Percentiles rank a stretch among this genome's conserved stretches.
These are phyloP conservation scores for Fusarium penzigii DNA, from an alignment of 2,329 filamentous ascomycete genomes.

Conservation along the genomic window DNA sequence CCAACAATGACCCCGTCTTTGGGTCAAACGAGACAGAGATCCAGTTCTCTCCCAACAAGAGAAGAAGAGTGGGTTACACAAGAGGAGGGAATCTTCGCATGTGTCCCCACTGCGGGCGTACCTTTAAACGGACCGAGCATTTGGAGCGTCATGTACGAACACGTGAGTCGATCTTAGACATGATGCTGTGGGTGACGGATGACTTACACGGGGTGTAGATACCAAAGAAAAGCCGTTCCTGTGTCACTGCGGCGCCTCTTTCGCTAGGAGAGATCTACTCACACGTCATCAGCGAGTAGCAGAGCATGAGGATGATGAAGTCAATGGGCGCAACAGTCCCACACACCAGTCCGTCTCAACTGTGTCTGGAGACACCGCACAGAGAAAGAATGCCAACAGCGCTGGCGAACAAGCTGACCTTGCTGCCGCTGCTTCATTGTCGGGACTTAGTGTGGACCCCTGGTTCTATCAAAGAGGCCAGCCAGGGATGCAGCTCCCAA, in stretches of 20 bases:
- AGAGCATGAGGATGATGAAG: neutral
- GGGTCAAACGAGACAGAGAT: no score
- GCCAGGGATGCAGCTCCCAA: neutral
- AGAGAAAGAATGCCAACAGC: neutral
- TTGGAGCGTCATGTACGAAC: conserved; percentile 48
- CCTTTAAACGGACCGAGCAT: conserved; percentile 49
- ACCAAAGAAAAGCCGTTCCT: conserved; percentile 51
- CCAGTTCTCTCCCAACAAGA: no score
- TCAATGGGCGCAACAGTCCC: neutral
- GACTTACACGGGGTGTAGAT: conserved; percentile 31
- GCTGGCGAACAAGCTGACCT: conserved; percentile 2
- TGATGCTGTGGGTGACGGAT: neutral
- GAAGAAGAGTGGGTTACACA: neutral
- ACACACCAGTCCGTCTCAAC: neutral
- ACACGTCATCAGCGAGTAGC: conserved; percentile 42
- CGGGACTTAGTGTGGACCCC: conserved; percentile 29
- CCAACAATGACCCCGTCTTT: no score
- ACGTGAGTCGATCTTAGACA: conserved; percentile 35
- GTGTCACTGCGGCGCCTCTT: conserved; percentile 46
- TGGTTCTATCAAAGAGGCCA: neutral
- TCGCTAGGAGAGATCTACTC: conserved; percentile 46
- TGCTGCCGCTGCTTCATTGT: conserved; percentile 33
- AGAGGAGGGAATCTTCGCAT: conserved; percentile 23
- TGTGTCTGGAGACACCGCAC: neutral
- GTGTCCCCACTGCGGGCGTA: conserved; percentile 44